Conservation (phyloP, 1,139 yeast species). For the Debaryomyces udenii region DNA sequence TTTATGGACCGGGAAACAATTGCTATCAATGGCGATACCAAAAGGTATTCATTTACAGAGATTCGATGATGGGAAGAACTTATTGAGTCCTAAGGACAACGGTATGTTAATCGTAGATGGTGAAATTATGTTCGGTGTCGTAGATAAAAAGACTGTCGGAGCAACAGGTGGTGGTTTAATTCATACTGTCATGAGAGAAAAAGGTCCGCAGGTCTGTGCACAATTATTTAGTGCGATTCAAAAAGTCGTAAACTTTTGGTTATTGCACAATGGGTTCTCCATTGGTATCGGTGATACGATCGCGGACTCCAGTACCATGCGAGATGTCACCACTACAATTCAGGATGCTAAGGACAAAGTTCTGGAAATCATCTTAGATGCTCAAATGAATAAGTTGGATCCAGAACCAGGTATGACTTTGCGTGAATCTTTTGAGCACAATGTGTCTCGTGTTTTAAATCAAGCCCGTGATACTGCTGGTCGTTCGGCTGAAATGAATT, state of each 20-base stretch:
- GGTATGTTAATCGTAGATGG: conserved; percentile 95
- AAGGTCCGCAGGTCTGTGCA: conserved; percentile 90
- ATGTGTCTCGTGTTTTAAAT: conserved; percentile 91
- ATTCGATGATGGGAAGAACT: conserved; percentile 87
- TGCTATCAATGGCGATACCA: conserved; percentile 91
- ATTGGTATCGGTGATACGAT: conserved; percentile 99
- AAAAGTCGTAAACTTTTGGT: conserved; percentile 95
- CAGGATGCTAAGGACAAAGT: conserved; percentile 91
- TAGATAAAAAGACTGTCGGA: conserved; percentile 97
- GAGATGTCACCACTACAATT: conserved; percentile 87
- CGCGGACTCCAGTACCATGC: conserved; percentile 97
- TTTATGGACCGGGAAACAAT: conserved; percentile 96
- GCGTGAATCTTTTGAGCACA: conserved; percentile 97
- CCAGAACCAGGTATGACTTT: conserved; percentile 99
- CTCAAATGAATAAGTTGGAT: conserved; percentile 82
- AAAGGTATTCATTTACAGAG: conserved; percentile 93
- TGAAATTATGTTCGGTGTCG: conserved; percentile 95
- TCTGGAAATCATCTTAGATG: conserved; percentile 88
- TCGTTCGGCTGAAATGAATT: conserved; percentile 94
- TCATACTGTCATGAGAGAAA: conserved; percentile 96
- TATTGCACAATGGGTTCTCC: conserved; percentile 94
- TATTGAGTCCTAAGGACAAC: conserved; percentile 80
- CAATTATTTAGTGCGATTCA: conserved; percentile 90
- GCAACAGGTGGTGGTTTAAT: conserved; percentile 98
- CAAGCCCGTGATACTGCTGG: conserved; percentile 99